phyloP scores from a whole-genome alignment of 345 rosid genomes.

The Eucalyptus pumila region DNA sequence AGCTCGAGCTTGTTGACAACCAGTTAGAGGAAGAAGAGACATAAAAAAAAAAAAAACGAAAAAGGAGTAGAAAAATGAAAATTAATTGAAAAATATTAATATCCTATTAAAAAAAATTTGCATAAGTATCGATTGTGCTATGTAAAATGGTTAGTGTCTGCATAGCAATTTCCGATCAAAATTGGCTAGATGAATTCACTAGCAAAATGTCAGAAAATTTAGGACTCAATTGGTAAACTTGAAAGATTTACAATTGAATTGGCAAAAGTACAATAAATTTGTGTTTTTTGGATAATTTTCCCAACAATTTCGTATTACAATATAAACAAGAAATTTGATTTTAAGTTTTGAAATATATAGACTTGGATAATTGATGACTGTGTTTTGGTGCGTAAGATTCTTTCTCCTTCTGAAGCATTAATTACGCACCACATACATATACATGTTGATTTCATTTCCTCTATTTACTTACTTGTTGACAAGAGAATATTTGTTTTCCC shows the following conservation, averaged over 20 bases:
- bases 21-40: too few species aligned
- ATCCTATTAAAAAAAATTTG: too few species aligned
- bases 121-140: accelerated
- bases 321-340: neutral
- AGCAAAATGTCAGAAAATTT: neutral
- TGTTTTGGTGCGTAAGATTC: neutral
- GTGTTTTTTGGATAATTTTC: neutral
- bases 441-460: neutral
- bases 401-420: neutral
- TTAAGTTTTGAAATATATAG: neutral
- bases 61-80: too few species aligned
- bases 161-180: neutral
- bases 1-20: too few species aligned
- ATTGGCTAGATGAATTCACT: neutral
- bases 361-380: neutral
- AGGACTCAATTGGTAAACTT: neutral
- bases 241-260: too few species aligned
- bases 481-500: neutral
- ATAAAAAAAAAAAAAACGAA: too few species aligned
- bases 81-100: too few species aligned
- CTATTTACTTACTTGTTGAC: neutral
- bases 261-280: too few species aligned
- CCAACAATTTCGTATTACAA: neutral
- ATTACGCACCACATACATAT: neutral
- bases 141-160: too few species aligned